Percentiles rank a stretch among this genome's conserved stretches.
These are phyloP conservation scores for Ceratobasidium sp. DNA, from an alignment of 1,284 basidiomycete genomes.

Conservation along the genomic window DNA sequence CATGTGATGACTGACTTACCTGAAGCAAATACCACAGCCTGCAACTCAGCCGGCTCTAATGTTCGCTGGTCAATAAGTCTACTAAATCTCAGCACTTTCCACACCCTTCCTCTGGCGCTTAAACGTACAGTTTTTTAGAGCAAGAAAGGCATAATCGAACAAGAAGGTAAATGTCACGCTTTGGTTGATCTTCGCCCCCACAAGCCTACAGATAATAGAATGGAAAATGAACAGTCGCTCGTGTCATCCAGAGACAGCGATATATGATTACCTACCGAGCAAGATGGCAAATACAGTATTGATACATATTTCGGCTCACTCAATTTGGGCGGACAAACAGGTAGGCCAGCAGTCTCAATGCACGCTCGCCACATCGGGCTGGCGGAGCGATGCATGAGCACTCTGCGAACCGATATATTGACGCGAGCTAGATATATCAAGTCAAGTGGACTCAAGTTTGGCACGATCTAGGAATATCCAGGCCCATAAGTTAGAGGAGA, in stretches of 20 bases:
- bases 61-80: constrained; percentile 1
- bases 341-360: constrained; percentile 14
- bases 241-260: too few species aligned
- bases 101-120: too few species aligned
- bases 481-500: not conserved
- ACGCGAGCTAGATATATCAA: constrained; percentile 26
- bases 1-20: not conserved
- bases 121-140: not conserved
- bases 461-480: constrained; percentile 2
- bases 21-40: not conserved
- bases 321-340: constrained; percentile 18
- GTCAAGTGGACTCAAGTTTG: constrained; percentile 11
- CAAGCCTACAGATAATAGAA: not conserved
- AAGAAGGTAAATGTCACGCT: not conserved
- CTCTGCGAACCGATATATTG: constrained; percentile 19
- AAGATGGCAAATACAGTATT: not conserved
- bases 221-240: not conserved
- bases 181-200: not conserved
- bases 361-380: constrained; percentile 19
- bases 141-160: constrained; percentile 1
- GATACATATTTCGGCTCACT: constrained; percentile 17
- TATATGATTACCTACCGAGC: constrained; percentile 8
- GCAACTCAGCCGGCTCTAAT: not conserved
- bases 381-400: constrained; percentile 26
- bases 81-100: not conserved